A percentile compares a stretch with the other conserved stretches of the same genome.
Conservation (phyloP, 1,139 yeast species). For the Protomyces pachydermus region DNA sequence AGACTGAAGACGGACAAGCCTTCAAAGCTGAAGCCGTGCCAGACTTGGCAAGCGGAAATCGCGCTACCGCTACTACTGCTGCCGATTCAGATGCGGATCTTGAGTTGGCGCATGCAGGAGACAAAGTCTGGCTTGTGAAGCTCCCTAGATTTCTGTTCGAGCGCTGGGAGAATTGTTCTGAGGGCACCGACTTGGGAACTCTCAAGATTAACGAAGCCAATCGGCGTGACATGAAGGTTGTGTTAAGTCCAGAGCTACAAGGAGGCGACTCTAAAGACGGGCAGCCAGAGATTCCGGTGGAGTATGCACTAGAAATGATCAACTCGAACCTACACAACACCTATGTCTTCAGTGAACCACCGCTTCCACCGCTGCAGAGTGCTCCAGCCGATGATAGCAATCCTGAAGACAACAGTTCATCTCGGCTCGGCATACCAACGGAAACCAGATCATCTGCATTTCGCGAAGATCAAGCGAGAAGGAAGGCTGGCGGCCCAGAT, state of each 20-base stretch:
- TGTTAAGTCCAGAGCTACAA: background rate
- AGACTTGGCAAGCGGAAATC: too few species aligned
- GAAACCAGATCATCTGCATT: background rate
- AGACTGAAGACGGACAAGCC: background rate
- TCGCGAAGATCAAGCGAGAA: background rate
- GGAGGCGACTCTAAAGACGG: background rate
- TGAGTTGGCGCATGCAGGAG: conserved; percentile 40
- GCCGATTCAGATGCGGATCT: conserved; percentile 41
- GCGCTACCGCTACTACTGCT: background rate
- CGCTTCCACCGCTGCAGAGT: conserved; percentile 36
- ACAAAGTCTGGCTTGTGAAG: conserved; percentile 85
- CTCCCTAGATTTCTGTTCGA: conserved; percentile 82
- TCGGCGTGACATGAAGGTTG: conserved; percentile 22
- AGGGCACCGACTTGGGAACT: conserved; percentile 25
- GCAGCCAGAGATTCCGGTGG: conserved; percentile 60
- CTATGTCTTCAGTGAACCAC: conserved; percentile 85
- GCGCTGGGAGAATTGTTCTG: conserved; percentile 56
- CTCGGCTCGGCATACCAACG: background rate
- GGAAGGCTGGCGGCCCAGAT: conserved; percentile 18
- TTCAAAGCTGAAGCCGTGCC: background rate
- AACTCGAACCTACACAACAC: conserved; percentile 75
- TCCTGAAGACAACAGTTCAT: background rate
- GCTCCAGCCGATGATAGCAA: conserved; percentile 16
- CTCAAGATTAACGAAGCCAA: conserved; percentile 20
- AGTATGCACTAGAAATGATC: conserved; percentile 71